Evolutionary conservation across 2,329 filamentous ascomycete species (phyloP).

Genomic region (Botrytis byssoidea): DNA sequence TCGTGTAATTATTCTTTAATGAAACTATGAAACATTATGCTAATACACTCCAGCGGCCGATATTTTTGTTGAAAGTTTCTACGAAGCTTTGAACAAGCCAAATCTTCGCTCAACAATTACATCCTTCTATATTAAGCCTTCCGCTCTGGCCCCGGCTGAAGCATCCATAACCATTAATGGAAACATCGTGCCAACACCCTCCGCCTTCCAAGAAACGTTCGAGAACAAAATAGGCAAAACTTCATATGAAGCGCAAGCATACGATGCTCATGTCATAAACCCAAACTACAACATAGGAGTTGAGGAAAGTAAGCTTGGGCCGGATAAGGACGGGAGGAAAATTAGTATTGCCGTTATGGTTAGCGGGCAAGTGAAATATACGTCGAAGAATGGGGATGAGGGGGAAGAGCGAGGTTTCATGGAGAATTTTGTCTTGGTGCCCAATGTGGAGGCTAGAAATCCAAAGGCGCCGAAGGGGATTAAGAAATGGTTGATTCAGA

Average conservation of each 20-base stretch:
- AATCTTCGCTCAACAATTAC: slow-evolving; percentile 51
- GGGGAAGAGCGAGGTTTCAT: slow-evolving; percentile 69
- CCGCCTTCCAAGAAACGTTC: slow-evolving; percentile 67
- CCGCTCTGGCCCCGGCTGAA: slow-evolving; percentile 51
- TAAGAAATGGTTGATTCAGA: slow-evolving; percentile 65
- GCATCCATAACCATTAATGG: slow-evolving; percentile 81
- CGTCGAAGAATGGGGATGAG: slow-evolving; percentile 50
- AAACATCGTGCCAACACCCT: slow-evolving; percentile 58
- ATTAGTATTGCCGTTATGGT: slow-evolving; percentile 72
- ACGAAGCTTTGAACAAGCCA: slow-evolving; percentile 65
- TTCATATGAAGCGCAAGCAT: slow-evolving; percentile 70
- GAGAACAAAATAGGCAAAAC: slow-evolving; percentile 59
- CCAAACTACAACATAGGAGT: slow-evolving; percentile 59
- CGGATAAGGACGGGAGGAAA: slow-evolving; percentile 54
- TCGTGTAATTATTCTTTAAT: neutral
- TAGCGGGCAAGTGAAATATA: slow-evolving; percentile 69
- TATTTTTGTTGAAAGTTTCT: slow-evolving; percentile 71
- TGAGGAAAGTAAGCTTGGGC: slow-evolving; percentile 45
- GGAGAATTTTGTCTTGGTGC: slow-evolving; percentile 78
- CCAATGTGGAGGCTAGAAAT: slow-evolving; percentile 63
- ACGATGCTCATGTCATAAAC: slow-evolving; percentile 78
- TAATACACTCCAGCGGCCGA: slow-evolving; percentile 57
- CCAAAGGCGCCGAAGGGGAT: slow-evolving; percentile 53
- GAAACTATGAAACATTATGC: neutral
- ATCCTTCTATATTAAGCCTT: slow-evolving; percentile 68